These are phyloP conservation scores for Coemansia sp. DNA, from an alignment of 192 early-diverging fungal genomes.

Conservation along the genomic window DNA sequence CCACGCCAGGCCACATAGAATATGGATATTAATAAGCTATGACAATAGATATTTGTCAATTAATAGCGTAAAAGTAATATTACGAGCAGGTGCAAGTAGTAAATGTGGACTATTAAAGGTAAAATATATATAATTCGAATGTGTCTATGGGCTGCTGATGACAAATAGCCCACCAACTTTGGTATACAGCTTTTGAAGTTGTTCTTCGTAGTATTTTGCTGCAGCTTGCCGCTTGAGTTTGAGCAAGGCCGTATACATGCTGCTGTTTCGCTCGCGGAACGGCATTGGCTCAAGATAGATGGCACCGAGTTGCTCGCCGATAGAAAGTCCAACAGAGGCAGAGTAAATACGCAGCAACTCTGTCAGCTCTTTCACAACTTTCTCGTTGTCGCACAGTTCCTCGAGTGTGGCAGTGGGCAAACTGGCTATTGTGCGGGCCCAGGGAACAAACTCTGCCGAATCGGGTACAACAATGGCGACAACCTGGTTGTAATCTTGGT, in stretches of 20 bases:
- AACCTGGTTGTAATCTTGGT: slow-evolving; percentile 74
- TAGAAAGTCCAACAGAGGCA: slow-evolving; percentile 63
- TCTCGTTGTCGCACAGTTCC: slow-evolving; percentile 55
- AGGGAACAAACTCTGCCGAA: slow-evolving; percentile 59
- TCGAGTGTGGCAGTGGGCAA: slow-evolving; percentile 41
- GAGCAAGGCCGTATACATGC: slow-evolving; percentile 83
- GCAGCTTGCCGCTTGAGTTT: slow-evolving; percentile 54
- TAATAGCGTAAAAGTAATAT: no score
- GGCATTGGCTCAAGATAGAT: slow-evolving; percentile 67
- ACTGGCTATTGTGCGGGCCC: slow-evolving; percentile 56
- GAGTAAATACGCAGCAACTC: slow-evolving; percentile 62
- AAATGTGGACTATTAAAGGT: no score
- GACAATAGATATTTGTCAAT: no score
- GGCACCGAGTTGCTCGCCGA: slow-evolving; percentile 75
- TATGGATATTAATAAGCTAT: no score
- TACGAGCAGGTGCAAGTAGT: no score
- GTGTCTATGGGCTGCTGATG: no score
- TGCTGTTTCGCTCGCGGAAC: slow-evolving; percentile 67
- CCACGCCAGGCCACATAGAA: no score
- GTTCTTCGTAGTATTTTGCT: slow-evolving; percentile 43
- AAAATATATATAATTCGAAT: no score
- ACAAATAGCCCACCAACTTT: slow-evolving; percentile 23
- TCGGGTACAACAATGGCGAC: slow-evolving; percentile 86
- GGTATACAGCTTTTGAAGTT: slow-evolving; percentile 57
- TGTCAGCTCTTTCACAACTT: slow-evolving; percentile 61